A percentile compares a stretch with the other conserved stretches of the same genome.
Conservation (phyloP, 148 eudicot genomes). For the Chenopodium suecicum region DNA sequence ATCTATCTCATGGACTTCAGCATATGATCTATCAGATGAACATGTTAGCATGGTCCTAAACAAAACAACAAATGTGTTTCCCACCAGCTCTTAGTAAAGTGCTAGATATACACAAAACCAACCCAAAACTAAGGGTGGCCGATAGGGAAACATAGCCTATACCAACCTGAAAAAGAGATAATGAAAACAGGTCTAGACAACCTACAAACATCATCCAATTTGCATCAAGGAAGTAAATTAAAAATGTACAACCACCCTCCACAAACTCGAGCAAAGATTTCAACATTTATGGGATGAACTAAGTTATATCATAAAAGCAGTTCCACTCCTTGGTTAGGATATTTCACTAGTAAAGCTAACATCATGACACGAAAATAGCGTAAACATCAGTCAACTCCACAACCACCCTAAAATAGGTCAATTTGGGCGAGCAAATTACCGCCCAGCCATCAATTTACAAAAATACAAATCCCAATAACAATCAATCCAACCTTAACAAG, state of each 20-base stretch:
- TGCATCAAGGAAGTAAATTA: neutral
- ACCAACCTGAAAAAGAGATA: neutral
- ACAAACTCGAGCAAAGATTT: neutral
- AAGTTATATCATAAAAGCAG: neutral
- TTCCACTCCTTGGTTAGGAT: neutral
- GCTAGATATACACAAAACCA: neutral
- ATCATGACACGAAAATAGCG: neutral
- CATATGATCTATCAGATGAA: neutral
- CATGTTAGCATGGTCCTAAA: neutral
- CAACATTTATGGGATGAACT: neutral
- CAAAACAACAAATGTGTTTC: neutral
- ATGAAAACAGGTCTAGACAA: neutral
- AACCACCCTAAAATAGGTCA: neutral
- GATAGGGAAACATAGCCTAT: neutral
- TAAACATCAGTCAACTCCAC: neutral
- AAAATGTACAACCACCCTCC: neutral
- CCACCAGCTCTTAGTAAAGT: neutral
- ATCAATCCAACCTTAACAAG: too few relatives aligned
- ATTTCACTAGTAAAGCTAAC: neutral
- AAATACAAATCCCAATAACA: too few relatives aligned
- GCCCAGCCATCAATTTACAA: neutral
- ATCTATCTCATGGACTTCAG: neutral
- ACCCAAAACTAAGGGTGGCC: neutral
- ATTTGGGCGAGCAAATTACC: neutral
- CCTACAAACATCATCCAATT: neutral